Conservation (phyloP, 176 grass and related monocot species). For the Microstegium vimineum region DNA sequence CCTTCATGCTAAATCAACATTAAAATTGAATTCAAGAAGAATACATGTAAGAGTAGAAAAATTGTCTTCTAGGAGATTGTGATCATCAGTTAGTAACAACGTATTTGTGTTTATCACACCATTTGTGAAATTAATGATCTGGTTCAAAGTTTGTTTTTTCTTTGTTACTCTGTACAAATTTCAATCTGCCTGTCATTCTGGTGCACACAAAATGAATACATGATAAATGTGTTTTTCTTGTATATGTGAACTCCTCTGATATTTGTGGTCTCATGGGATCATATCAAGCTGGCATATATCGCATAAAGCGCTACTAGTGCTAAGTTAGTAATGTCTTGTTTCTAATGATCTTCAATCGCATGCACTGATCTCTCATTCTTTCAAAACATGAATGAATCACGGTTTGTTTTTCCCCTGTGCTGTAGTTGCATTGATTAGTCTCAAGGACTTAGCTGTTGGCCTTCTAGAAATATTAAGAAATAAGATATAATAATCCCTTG, state of each 20-base stretch:
- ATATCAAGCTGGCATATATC: background rate
- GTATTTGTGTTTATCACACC: background rate
- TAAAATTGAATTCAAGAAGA: background rate
- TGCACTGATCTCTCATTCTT: too few relatives aligned
- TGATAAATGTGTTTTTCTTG: background rate
- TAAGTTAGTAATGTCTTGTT: background rate
- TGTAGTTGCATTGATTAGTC: background rate
- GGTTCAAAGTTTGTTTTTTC: background rate
- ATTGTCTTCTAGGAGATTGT: background rate
- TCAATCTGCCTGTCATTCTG: background rate
- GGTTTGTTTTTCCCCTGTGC: background rate
- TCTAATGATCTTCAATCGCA: too few relatives aligned
- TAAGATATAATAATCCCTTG: background rate
- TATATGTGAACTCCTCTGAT: background rate
- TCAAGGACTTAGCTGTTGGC: background rate
- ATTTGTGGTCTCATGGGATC: background rate
- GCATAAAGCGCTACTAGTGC: background rate
- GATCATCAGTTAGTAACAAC: background rate
- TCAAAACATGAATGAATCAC: too few relatives aligned
- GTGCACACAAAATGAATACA: background rate
- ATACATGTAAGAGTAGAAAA: background rate
- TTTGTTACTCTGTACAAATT: background rate
- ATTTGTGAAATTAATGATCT: background rate
- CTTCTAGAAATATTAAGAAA: background rate
- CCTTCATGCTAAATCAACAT: background rate